Evolutionary conservation across 2,329 filamentous ascomycete genomes (phyloP).

Genomic region (Dactylellina leptospora): DNA sequence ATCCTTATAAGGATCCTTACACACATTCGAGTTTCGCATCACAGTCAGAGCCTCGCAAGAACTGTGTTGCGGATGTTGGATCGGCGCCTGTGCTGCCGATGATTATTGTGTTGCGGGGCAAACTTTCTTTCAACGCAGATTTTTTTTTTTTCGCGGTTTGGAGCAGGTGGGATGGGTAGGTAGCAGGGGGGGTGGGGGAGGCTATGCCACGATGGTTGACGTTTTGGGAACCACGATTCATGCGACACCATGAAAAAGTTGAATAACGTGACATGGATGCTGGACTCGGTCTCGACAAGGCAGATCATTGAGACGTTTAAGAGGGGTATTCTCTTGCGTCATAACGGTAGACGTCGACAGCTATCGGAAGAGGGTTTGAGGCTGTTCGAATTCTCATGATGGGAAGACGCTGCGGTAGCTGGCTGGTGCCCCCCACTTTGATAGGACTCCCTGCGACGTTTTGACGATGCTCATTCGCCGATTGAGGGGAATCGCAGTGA

Average conservation of each 20-base stretch:
- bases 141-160: conserved; percentile 6
- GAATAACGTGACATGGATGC: conserved; percentile 38
- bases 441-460: too few species aligned
- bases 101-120: conserved; percentile 33
- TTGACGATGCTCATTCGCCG: neutral
- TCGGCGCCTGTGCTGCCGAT: conserved; percentile 1
- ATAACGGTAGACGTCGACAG: too few species aligned
- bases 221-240: conserved; percentile 35
- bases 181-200: too few species aligned
- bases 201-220: conserved; percentile 15
- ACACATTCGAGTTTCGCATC: too few species aligned
- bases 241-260: conserved; percentile 26
- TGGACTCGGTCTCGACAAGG: conserved; percentile 10
- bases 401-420: too few species aligned
- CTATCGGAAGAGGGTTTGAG: too few species aligned
- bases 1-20: too few species aligned
- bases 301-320: conserved; percentile 14
- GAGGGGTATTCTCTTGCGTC: conserved; percentile 19
- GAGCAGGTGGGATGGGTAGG: neutral
- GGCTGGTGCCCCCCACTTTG: too few species aligned
- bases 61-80: conserved; percentile 44
- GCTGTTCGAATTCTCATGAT: too few species aligned
- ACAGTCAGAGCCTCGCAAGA: conserved; percentile 16
- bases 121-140: conserved; percentile 39
- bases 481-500: neutral